Evolutionary conservation across 371 early-diverging fungal species (phyloP), one percentile per base, ranked within the genome.

Genomic region (Lichtheimia ramosa): DNA sequence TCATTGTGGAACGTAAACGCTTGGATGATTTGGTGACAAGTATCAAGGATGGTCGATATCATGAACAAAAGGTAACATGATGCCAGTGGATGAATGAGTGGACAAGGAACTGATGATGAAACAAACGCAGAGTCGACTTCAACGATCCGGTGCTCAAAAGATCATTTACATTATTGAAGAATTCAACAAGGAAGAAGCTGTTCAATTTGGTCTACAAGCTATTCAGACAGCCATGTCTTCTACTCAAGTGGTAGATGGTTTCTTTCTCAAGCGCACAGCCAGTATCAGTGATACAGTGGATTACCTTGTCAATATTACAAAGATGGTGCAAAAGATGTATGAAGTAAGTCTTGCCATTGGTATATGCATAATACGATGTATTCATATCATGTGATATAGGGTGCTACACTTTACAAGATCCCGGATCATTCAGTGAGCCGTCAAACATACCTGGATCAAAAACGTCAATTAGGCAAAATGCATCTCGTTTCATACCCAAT

Each of bases 41-140:
- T 71, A 96, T 99, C 59, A 90, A 91, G 42, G 99, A 99, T 70
- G 97, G 97, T 1, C 84, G 99, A 24, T 97, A 88, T 72, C 82
- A 77, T 20, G 99, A 99, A 64, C 99, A 99, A 81, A 98, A 99
- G 83, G 86, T 87, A 58, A 41, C 21, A 1, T n/a, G 16, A 43
- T 1, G 14, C 7, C n/a, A 10, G 12, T n/a, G n/a, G n/a, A n/a
- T n/a, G n/a, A n/a, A n/a, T n/a, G n/a, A n/a, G n/a, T n/a, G n/a
- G n/a, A n/a, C n/a, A n/a, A n/a, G n/a, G n/a, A n/a, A n/a, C n/a
- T n/a, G n/a, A n/a, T n/a, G n/a, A n/a, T n/a, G n/a, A n/a, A n/a
- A n/a, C n/a, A n/a, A n/a, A n/a, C n/a, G n/a, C n/a, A 90, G 87
- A 78, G 84, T 61, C 88, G 96, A 3, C 73, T 96, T 12, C 66